phyloP scores from a whole-genome alignment of 192 early-diverging fungal species.

The Coemansia sp. region DNA sequence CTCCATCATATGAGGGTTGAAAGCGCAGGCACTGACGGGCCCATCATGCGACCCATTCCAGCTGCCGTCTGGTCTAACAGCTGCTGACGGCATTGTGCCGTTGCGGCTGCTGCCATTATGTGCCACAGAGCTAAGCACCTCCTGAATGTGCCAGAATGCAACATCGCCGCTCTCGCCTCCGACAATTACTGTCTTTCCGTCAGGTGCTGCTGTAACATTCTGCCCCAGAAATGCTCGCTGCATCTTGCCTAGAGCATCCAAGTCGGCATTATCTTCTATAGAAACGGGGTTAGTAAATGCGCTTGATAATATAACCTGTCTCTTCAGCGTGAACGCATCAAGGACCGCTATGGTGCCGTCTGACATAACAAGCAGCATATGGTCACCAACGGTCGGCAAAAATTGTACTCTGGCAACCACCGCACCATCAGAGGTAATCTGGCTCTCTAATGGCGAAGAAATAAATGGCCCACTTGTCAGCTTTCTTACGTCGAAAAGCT shows the following conservation, averaged over 20 bases:
- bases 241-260: conserved; percentile 8
- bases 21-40: conserved; percentile 34
- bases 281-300: not conserved
- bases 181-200: conserved; percentile 28
- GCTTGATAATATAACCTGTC: conserved; percentile 1
- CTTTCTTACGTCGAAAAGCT: conserved; percentile 72
- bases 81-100: not conserved
- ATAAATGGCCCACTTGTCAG: conserved; percentile 54
- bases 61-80: conserved; percentile 16
- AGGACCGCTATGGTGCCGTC: conserved; percentile 15
- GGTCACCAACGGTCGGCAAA: conserved; percentile 36
- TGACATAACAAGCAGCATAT: conserved; percentile 24
- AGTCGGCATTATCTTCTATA: not conserved
- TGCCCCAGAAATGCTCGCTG: conserved; percentile 24
- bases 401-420: conserved; percentile 20
- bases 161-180: conserved; percentile 30
- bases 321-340: conserved; percentile 22
- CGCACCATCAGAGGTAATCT: not conserved
- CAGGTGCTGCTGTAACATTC: conserved; percentile 30
- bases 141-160: conserved; percentile 29
- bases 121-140: not conserved
- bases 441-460: not conserved
- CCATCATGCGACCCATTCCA: conserved; percentile 37
- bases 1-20: conserved; percentile 40
- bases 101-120: not conserved